Percentiles rank a stretch among this genome's conserved stretches.
Conservation (phyloP, 2,329 filamentous ascomycete species). For the Talaromyces sp. region DNA sequence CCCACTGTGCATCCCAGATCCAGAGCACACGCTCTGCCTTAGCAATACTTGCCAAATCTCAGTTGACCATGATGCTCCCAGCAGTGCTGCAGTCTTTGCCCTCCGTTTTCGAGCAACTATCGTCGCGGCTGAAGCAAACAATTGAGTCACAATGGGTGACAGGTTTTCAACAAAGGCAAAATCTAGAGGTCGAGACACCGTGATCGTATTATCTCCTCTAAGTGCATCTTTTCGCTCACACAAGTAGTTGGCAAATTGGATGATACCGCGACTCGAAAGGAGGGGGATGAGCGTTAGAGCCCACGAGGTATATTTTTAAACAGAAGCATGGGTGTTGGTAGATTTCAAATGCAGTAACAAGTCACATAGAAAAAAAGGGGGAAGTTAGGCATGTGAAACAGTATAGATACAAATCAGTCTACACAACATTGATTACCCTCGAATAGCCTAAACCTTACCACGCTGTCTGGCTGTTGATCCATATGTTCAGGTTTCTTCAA, state of each 20-base stretch:
- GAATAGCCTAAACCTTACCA: too few species aligned
- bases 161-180: slow-evolving; percentile 61
- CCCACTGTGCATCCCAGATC: too few species aligned
- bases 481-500: too few species aligned
- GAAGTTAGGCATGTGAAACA: too few species aligned
- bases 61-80: slow-evolving; percentile 49
- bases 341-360: too few species aligned
- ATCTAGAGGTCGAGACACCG: slow-evolving; percentile 34
- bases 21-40: slow-evolving; percentile 59
- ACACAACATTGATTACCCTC: too few species aligned
- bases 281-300: too few species aligned
- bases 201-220: neutral
- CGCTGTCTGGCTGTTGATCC: too few species aligned
- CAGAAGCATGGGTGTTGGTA: too few species aligned
- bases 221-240: neutral
- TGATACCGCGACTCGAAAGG: neutral
- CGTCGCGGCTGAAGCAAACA: slow-evolving; percentile 56
- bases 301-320: too few species aligned
- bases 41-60: slow-evolving; percentile 60
- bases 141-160: slow-evolving; percentile 55
- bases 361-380: too few species aligned
- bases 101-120: slow-evolving; percentile 51
- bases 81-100: slow-evolving; percentile 51
- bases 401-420: too few species aligned
- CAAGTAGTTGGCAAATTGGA: neutral